Conservation (phyloP, 1,284 basidiomycete genomes). For the Melampsora americana region DNA sequence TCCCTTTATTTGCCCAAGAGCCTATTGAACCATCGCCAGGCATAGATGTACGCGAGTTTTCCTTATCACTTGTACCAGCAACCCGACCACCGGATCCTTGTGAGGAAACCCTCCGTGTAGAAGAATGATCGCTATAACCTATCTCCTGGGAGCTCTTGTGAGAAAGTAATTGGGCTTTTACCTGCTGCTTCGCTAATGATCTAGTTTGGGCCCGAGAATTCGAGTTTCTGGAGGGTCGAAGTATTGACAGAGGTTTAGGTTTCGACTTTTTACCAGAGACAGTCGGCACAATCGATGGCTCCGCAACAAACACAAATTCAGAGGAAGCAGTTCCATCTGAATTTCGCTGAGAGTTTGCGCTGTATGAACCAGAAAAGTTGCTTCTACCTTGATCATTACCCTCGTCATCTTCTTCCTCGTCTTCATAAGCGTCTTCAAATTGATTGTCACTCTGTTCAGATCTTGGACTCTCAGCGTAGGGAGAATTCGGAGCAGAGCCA, state of each 20-base stretch:
- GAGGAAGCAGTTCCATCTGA: conserved; percentile 17
- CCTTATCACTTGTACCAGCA: conserved; percentile 15
- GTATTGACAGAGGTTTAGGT: conserved; percentile 21
- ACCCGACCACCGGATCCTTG: conserved; percentile 19
- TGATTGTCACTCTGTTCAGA: conserved; percentile 16
- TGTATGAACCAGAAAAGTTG: background rate
- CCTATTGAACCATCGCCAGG: background rate
- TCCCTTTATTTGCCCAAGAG: conserved; percentile 23
- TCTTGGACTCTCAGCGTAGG: conserved; percentile 15
- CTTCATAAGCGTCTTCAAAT: conserved; percentile 44
- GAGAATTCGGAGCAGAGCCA: conserved; percentile 33
- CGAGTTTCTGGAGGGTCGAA: conserved; percentile 14
- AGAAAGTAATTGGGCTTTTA: background rate
- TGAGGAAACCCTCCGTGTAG: conserved; percentile 9
- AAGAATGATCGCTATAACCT: conserved; percentile 18
- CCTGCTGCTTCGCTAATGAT: conserved; percentile 13
- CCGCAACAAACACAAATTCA: conserved; percentile 36
- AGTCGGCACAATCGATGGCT: conserved; percentile 34
- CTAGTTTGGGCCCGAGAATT: conserved; percentile 12
- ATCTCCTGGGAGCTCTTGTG: conserved; percentile 18
- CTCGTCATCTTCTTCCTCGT: conserved; percentile 10
- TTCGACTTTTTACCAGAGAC: conserved; percentile 27
- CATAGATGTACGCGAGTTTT: conserved; percentile 18
- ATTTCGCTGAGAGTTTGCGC: conserved; percentile 10
- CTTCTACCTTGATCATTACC: conserved; percentile 27